phyloP scores from a whole-genome alignment of 2,329 filamentous ascomycete species.

The Pseudogymnoascus sp. region DNA sequence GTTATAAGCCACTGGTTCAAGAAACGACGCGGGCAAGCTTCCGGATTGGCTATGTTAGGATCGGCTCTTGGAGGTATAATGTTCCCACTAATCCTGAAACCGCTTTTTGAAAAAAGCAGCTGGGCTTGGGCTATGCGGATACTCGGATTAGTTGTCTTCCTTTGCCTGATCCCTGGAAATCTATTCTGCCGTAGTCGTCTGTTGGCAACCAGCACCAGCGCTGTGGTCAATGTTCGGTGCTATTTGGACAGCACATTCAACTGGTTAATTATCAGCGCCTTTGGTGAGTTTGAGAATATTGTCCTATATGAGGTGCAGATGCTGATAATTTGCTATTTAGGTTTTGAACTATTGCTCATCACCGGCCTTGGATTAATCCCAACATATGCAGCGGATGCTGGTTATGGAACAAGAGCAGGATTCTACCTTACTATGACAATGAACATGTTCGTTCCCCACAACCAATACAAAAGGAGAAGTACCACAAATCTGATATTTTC shows the following conservation, averaged over 20 bases:
- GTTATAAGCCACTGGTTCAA: slow-evolving; percentile 80
- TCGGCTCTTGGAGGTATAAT: slow-evolving; percentile 56
- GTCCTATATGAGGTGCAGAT: background rate
- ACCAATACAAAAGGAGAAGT: background rate
- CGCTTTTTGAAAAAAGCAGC: slow-evolving; percentile 11
- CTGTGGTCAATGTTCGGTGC: slow-evolving; percentile 50
- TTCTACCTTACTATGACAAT: slow-evolving; percentile 74
- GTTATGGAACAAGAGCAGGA: slow-evolving; percentile 55
- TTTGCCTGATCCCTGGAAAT: slow-evolving; percentile 10
- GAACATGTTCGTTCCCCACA: slow-evolving; percentile 44
- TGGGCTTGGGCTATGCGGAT: slow-evolving; percentile 13
- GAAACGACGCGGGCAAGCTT: slow-evolving; percentile 65
- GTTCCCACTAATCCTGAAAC: slow-evolving; percentile 2
- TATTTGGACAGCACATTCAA: slow-evolving; percentile 57
- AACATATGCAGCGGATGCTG: slow-evolving; percentile 59
- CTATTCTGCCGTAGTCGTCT: slow-evolving; percentile 43
- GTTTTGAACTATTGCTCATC: slow-evolving; percentile 62
- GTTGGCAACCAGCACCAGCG: slow-evolving; percentile 51
- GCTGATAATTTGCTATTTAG: background rate
- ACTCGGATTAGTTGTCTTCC: slow-evolving; percentile 9
- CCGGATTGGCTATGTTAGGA: slow-evolving; percentile 72
- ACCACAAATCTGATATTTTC: background rate
- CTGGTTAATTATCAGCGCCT: slow-evolving; percentile 52
- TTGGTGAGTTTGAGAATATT: slow-evolving; percentile 43
- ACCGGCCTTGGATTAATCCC: slow-evolving; percentile 75